Conservation (phyloP, 768 basidiomycete species). For the Lactifluus subvellereus region DNA sequence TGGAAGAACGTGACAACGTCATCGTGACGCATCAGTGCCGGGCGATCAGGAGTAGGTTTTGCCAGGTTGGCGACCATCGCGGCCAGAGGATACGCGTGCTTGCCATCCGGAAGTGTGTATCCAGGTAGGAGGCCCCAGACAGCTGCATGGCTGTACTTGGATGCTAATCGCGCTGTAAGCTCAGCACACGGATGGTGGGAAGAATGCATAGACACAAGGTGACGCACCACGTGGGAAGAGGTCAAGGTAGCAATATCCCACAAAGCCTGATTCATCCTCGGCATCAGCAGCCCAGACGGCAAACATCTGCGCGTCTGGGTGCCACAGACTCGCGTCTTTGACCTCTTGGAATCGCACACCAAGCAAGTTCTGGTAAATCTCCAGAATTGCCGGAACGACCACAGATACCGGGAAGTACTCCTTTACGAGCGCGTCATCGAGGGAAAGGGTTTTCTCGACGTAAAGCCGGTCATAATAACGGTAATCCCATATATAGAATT, state of each 20-base stretch:
- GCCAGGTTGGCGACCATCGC: conserved; percentile 92
- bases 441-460: conserved; percentile 57
- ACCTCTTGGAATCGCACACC: conserved; percentile 58
- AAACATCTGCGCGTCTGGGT: conserved; percentile 83
- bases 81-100: conserved; percentile 63
- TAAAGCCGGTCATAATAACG: conserved; percentile 64
- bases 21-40: conserved; percentile 81
- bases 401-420: conserved; percentile 85
- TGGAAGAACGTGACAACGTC: conserved; percentile 92
- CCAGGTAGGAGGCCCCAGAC: conserved; percentile 76
- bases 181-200: not conserved
- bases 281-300: conserved; percentile 80
- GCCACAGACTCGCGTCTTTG: conserved; percentile 63
- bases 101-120: conserved; percentile 49
- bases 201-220: conserved; percentile 2
- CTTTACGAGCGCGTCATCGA: conserved; percentile 77
- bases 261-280: conserved; percentile 61
- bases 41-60: conserved; percentile 73
- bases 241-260: conserved; percentile 86
- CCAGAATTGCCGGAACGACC: conserved; percentile 76
- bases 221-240: conserved; percentile 72
- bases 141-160: conserved; percentile 83
- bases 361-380: conserved; percentile 79
- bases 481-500: conserved; percentile 85
- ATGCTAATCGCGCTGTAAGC: conserved; percentile 36